Evolutionary conservation across 805 yeast genomes (phyloP), one percentile per base, ranked within the genome.

Genomic region (Saccharomycopsis microspora): DNA sequence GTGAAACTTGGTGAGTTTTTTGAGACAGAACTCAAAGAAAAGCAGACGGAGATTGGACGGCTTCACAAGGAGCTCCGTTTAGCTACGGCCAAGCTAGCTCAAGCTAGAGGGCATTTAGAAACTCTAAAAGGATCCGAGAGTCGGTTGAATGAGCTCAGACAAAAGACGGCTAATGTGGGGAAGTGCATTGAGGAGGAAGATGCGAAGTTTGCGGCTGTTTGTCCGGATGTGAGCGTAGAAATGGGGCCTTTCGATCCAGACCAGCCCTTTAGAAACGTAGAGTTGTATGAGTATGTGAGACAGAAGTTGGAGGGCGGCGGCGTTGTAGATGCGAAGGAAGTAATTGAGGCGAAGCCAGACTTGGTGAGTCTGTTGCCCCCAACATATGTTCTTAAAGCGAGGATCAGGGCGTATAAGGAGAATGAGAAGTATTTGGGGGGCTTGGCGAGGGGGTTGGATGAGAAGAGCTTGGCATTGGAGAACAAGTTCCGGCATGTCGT

Each of bases 401-500:
- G 97, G 39, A 76, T 90, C 39, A 72, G 74, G 42, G 95, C 96
- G 1, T 90, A 90, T 64, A 71, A 74, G 49, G 74, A 76, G 55
- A 85, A 90, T 58, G 85, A 85, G 57, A 64, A 63, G 4, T 68
- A 68, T 41, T 67, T 93, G 49, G 67, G 71, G 34, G 59, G 62
- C 3, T 72, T 83, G 43, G 70, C 86, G 39, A 65, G 64, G 34
- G 69, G 66, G 6, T 71, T 88, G 53, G 70, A 70, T 38, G 62
- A 74, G 10, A 71, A 78, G 7, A 77, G 82, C 19, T 64, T 70
- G 27, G 76, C 71, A 47, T 64, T 83, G 43, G 90, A 84, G 57
- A 67, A 70, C 31, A 90, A 90, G 62, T 93, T 88, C 66, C 80
- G 93, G 57, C 74, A 85, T 56, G 96, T 90, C 11, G 88, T 90